A percentile compares a stretch with the other conserved stretches of the same genome.
These are phyloP conservation scores for Phyllosticta ampelicida DNA, from an alignment of 2,329 filamentous ascomycete genomes.

Conservation along the genomic window DNA sequence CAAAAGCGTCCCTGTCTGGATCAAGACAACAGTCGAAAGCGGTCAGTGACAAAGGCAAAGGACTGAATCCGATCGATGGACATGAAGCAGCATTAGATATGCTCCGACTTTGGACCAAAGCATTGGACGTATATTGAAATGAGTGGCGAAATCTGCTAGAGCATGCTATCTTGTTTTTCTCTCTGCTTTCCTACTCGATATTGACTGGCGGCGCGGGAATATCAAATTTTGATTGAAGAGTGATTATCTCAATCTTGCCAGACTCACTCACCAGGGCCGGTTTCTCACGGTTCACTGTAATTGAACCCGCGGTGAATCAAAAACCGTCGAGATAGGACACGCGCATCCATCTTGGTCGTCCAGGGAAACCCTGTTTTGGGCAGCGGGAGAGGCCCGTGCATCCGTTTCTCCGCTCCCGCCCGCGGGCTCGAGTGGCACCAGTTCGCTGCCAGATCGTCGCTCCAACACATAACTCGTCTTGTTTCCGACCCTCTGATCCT, in stretches of 20 bases:
- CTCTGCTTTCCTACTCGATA: not conserved
- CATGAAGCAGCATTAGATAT: not conserved
- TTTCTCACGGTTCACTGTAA: too few relatives aligned
- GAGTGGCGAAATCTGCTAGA: too few relatives aligned
- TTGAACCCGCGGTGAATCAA: not conserved
- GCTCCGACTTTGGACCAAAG: not conserved
- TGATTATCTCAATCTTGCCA: too few relatives aligned
- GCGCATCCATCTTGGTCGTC: not conserved
- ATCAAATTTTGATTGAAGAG: too few relatives aligned
- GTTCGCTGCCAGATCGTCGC: not conserved
- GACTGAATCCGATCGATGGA: not conserved
- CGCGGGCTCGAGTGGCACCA: not conserved
- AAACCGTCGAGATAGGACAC: not conserved
- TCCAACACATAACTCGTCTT: not conserved
- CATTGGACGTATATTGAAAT: not conserved
- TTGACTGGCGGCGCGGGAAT: too few relatives aligned
- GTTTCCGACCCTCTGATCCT: not conserved
- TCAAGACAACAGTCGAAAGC: too few relatives aligned
- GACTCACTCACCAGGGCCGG: not conserved
- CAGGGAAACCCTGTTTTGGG: not conserved
- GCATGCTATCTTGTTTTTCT: too few relatives aligned
- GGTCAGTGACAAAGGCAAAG: too few relatives aligned
- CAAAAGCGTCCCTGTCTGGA: too few relatives aligned
- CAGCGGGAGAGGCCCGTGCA: not conserved
- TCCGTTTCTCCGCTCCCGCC: not conserved